Conservation (phyloP, 2,329 filamentous ascomycete genomes). For the Aspergillus udagawae region DNA sequence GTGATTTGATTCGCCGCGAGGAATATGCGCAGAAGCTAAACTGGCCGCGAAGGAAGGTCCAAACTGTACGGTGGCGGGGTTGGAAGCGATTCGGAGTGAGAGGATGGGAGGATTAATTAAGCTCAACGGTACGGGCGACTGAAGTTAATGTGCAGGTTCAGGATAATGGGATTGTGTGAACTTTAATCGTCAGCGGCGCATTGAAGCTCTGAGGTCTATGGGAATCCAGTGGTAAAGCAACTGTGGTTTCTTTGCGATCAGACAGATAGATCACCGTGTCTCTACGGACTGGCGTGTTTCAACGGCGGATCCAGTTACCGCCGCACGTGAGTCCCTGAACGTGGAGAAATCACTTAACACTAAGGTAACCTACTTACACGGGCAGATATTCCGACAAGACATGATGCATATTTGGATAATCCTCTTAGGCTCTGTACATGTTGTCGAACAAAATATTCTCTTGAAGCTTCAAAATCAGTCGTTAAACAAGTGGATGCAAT, state of each 20-base stretch:
- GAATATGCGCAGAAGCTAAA: background rate
- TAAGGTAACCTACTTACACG: background rate
- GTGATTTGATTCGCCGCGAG: conserved; percentile 7
- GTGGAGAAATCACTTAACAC: background rate
- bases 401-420: background rate
- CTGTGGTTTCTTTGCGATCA: background rate
- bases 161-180: background rate
- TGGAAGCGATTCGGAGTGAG: conserved; percentile 16
- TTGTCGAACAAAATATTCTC: conserved; percentile 2
- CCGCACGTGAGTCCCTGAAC: conserved; percentile 1
- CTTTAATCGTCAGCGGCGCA: background rate
- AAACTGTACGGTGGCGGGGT: conserved; percentile 19
- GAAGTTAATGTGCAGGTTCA: background rate
- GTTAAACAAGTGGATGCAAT: conserved; percentile 27
- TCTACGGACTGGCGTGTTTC: background rate
- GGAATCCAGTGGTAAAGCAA: background rate
- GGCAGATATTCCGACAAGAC: conserved; percentile 3
- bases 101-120: background rate
- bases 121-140: background rate
- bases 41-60: background rate
- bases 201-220: background rate
- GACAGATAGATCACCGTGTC: background rate
- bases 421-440: background rate
- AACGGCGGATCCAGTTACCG: background rate
- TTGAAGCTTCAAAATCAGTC: conserved; percentile 3